These are phyloP conservation scores for Fusarium tanahbumbuense DNA, from an alignment of 2,329 filamentous ascomycete species.

Conservation along the genomic window DNA sequence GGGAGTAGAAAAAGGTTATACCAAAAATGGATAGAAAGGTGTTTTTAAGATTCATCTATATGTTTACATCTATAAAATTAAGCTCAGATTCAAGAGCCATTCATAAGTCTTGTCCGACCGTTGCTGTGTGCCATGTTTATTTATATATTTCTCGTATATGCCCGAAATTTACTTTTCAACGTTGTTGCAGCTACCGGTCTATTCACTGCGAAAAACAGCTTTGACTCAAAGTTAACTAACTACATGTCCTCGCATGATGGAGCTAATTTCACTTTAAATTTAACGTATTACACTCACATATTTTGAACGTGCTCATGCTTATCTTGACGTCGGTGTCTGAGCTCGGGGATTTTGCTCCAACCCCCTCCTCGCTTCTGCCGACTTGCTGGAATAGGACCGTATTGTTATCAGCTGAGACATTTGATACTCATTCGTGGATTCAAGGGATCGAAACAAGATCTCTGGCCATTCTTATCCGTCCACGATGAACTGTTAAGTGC, in stretches of 20 bases:
- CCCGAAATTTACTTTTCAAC: not conserved
- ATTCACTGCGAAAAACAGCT: not conserved
- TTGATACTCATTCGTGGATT: constrained; percentile 1
- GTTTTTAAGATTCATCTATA: constrained; percentile 33
- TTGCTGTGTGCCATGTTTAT: not conserved
- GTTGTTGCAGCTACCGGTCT: constrained; percentile 13
- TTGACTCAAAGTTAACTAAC: not conserved
- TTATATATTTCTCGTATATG: not conserved
- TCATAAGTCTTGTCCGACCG: not conserved
- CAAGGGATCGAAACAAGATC: not conserved
- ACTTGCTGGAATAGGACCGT: not conserved
- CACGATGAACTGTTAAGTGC: constrained; percentile 14
- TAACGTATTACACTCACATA: not conserved
- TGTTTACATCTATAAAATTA: constrained; percentile 7
- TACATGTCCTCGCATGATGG: constrained; percentile 1
- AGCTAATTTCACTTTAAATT: constrained; percentile 3
- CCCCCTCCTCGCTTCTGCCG: not conserved
- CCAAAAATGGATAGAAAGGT: constrained; percentile 48
- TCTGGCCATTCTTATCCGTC: constrained; percentile 10
- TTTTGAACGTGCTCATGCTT: constrained; percentile 15
- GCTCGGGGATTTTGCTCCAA: not conserved
- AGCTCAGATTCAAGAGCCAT: constrained; percentile 2
- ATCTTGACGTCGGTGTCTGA: constrained; percentile 14
- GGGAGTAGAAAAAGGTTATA: constrained; percentile 48
- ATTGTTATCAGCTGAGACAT: constrained; percentile 11